Percentiles rank a stretch among this genome's conserved stretches.
Conservation (phyloP, 768 basidiomycete genomes). For the Lactarius quietus region DNA sequence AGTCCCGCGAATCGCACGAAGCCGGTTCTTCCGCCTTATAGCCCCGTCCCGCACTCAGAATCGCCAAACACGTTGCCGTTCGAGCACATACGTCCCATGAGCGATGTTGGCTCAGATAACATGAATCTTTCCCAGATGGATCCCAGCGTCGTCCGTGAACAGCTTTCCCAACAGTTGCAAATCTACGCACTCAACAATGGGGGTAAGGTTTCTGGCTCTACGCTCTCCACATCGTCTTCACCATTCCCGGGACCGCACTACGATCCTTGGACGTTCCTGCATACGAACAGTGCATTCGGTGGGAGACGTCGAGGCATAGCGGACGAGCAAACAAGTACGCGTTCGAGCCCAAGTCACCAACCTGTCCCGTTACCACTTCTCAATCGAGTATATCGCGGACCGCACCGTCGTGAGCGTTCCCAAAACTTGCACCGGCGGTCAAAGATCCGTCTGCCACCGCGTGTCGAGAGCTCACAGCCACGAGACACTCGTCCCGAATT, state of each 20-base stretch:
- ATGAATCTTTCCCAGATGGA: slow-evolving; percentile 35
- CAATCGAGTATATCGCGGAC: slow-evolving; percentile 43
- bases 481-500: slow-evolving; percentile 77
- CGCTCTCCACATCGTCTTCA: slow-evolving; percentile 70
- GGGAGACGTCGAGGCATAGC: slow-evolving; percentile 30
- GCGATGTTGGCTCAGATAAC: slow-evolving; percentile 37
- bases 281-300: slow-evolving; percentile 31
- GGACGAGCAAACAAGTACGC: slow-evolving; percentile 53
- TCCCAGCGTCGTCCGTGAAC: slow-evolving; percentile 55
- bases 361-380: slow-evolving; percentile 54
- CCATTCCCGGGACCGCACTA: slow-evolving; percentile 64
- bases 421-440: slow-evolving; percentile 33
- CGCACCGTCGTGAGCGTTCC: slow-evolving; percentile 45
- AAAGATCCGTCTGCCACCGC: slow-evolving; percentile 61
- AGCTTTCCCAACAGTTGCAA: too few species aligned
- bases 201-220: slow-evolving; percentile 61
- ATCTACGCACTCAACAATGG: slow-evolving; percentile 71
- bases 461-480: slow-evolving; percentile 83
- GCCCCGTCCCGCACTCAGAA: slow-evolving; percentile 54
- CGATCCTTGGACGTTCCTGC: slow-evolving; percentile 71
- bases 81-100: slow-evolving; percentile 60
- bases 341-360: slow-evolving; percentile 69
- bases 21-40: slow-evolving; percentile 41
- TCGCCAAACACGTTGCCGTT: slow-evolving; percentile 82
- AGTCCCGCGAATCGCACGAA: slow-evolving; percentile 37